These are phyloP conservation scores for Mytilinidion resinicola DNA, from an alignment of 495 filamentous ascomycete genomes.

Conservation along the genomic window DNA sequence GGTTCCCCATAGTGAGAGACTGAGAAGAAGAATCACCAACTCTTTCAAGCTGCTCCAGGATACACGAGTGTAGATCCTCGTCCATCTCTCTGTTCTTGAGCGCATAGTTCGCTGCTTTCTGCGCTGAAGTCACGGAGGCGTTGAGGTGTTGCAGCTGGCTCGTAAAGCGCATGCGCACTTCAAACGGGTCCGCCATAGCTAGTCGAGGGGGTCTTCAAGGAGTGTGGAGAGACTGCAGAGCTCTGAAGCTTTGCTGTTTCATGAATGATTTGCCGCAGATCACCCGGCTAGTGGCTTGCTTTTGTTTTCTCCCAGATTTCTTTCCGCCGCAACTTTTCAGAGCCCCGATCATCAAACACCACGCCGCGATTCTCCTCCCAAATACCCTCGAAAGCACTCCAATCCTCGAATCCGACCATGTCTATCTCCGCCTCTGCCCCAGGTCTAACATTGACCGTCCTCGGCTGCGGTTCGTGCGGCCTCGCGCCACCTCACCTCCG, in stretches of 20 bases:
- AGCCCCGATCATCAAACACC: no score
- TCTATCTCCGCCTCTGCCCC: not conserved
- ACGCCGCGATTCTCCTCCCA: no score
- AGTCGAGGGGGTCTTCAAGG: not conserved
- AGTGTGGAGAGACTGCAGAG: not conserved
- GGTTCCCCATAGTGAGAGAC: not conserved
- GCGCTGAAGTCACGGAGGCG: slow-evolving; percentile 77
- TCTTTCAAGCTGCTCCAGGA: slow-evolving; percentile 86
- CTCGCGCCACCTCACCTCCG: slow-evolving; percentile 1
- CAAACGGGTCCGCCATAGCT: slow-evolving; percentile 88
- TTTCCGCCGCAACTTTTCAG: not conserved
- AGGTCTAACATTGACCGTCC: slow-evolving; percentile 57
- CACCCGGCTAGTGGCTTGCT: no score
- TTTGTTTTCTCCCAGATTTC: not conserved
- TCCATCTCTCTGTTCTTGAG: slow-evolving; percentile 86
- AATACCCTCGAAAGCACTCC: no score
- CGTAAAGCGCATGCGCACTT: slow-evolving; percentile 96
- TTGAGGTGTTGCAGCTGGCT: slow-evolving; percentile 79
- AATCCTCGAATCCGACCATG: no score
- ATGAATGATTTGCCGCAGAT: not conserved
- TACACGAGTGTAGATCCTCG: slow-evolving; percentile 95
- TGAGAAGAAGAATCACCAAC: slow-evolving; percentile 42
- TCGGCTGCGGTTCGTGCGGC: slow-evolving; percentile 60
- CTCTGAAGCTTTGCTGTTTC: not conserved
- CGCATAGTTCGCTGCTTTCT: slow-evolving; percentile 92